A percentile compares a stretch with the other conserved stretches of the same genome.
These are phyloP conservation scores for Kodamaea restingae DNA, from an alignment of 805 yeast genomes.

Conservation along the genomic window DNA sequence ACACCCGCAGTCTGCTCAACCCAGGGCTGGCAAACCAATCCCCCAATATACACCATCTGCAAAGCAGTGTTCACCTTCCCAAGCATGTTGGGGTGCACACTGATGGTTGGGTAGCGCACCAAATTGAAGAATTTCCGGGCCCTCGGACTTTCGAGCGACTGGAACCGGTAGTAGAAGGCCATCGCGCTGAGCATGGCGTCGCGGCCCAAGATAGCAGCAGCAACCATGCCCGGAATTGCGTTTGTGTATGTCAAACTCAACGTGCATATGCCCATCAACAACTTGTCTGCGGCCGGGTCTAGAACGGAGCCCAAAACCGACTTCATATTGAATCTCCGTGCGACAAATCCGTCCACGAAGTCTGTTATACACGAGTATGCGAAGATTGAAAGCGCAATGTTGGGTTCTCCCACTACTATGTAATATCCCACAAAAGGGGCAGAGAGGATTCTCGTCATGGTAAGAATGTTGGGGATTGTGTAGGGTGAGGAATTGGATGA, in stretches of 20 bases:
- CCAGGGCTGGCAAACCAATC: constrained; percentile 34
- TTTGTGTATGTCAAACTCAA: constrained; percentile 65
- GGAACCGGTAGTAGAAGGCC: constrained; percentile 69
- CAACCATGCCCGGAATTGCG: constrained; percentile 63
- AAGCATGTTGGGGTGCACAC: constrained; percentile 80
- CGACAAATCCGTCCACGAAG: constrained; percentile 86
- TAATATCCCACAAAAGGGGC: constrained; percentile 85
- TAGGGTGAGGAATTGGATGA: background rate
- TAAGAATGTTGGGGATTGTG: constrained; percentile 73
- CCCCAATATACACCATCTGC: constrained; percentile 84
- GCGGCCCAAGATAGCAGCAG: constrained; percentile 73
- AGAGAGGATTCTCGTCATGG: constrained; percentile 71
- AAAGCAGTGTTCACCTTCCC: constrained; percentile 87
- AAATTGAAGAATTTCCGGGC: constrained; percentile 72
- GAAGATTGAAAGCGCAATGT: constrained; percentile 68
- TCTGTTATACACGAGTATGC: constrained; percentile 88
- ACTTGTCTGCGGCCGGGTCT: constrained; percentile 94
- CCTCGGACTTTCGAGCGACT: constrained; percentile 70
- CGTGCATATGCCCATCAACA: constrained; percentile 83
- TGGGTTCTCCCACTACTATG: constrained; percentile 59
- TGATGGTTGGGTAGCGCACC: constrained; percentile 66
- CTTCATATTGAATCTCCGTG: constrained; percentile 70
- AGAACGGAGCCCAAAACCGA: constrained; percentile 85
- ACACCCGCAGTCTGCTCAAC: constrained; percentile 20
- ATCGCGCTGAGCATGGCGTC: constrained; percentile 70